Conservation (phyloP, 2,329 filamentous ascomycete genomes). For the Aspergillus tanneri region DNA sequence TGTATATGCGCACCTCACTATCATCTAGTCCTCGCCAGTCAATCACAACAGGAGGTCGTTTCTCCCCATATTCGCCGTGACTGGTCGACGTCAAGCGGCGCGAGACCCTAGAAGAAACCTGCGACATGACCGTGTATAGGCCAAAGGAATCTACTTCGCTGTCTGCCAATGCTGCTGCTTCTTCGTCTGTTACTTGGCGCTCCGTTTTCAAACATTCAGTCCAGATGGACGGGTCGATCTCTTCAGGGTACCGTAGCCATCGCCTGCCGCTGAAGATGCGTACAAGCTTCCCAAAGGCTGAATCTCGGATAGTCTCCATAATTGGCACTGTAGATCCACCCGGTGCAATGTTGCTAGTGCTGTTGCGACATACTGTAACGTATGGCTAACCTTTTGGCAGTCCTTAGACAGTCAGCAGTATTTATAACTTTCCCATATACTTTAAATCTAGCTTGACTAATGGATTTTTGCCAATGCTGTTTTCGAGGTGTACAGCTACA, state of each 20-base stretch:
- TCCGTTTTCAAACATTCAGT: slow-evolving; percentile 17
- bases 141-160: slow-evolving; percentile 15
- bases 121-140: slow-evolving; percentile 21
- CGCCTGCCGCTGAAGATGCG: slow-evolving; percentile 15
- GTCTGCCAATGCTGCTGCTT: slow-evolving; percentile 2
- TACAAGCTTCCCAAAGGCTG: slow-evolving; percentile 24
- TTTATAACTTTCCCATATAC: too few relatives aligned
- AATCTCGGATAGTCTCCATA: slow-evolving; percentile 21
- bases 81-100: slow-evolving; percentile 2
- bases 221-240: slow-evolving; percentile 14
- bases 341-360: background rate
- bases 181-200: slow-evolving; percentile 8
- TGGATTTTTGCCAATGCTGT: too few relatives aligned
- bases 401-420: too few relatives aligned
- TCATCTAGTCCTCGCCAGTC: slow-evolving; percentile 20
- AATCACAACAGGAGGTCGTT: slow-evolving; percentile 12
- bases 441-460: too few relatives aligned
- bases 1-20: slow-evolving; percentile 10
- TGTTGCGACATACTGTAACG: too few relatives aligned
- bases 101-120: slow-evolving; percentile 12
- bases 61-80: slow-evolving; percentile 4
- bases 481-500: too few relatives aligned
- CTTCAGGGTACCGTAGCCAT: slow-evolving; percentile 22
- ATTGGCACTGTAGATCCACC: background rate
- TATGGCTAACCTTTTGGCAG: too few relatives aligned